Base-by-base conservation (phyloP, 2,329 filamentous ascomycete genomes). In the Chaetomium sp. region DNA sequence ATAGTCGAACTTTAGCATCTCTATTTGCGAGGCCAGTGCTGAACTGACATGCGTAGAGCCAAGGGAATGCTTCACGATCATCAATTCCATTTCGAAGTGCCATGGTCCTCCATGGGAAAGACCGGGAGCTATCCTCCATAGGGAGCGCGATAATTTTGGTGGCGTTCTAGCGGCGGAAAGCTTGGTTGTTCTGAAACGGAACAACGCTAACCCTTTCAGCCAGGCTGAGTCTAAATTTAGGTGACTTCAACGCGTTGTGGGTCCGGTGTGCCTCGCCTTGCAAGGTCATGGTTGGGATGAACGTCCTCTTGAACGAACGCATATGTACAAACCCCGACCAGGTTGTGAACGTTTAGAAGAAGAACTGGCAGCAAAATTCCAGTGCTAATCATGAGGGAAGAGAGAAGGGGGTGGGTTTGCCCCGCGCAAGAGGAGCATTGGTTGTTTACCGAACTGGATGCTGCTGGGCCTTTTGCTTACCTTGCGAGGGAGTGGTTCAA, bases 151-250 rank as follows among this genome's bases (percentile, higher is more conserved):
- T 31, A 35, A 63, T 21, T 51, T 19, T 35, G 23, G 33, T 62
- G 59, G 55, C 50, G 49, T 57, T 35, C 16, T 31, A 33, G 23
- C 8, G n/a, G 31, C 13, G 13, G 50, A 57, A 56, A 57, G 55
- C 56, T 47, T 61, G 55, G 53, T 33, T 31, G 50, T 13, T 60
- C 31, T 57, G 29, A 60, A 60, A 49, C 56, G 45, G 12, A 16
- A 29, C n/a, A 29, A 57, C 59, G 57, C 65, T 63, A 65, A 38
- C 55, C 50, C 21, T 25, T 47, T 42, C n/a, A 21, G 59, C 45
- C 21, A 33, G 54, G 45, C 38, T 33, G 23, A 29, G 19, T 60
- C 65, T 67, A 67, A 62, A 60, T 62, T 67, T 67, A 67, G 38
- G 38, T 19, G 31, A 27, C 25, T 25, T 25, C 4, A 12, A 7